These are phyloP conservation scores for Leucosporidium scottii DNA, from an alignment of 768 basidiomycete species.

Conservation along the genomic window DNA sequence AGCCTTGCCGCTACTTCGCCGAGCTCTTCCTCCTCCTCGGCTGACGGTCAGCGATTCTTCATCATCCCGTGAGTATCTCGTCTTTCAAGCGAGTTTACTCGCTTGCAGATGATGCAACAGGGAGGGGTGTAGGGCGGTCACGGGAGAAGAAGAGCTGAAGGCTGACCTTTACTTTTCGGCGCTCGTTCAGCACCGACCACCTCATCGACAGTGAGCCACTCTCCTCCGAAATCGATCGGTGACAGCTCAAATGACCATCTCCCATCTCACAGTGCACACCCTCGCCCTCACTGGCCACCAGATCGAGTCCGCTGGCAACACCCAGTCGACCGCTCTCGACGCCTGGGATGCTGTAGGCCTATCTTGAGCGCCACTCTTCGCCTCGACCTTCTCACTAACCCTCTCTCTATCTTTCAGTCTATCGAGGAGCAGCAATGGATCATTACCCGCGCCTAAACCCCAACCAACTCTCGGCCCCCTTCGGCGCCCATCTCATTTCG, in stretches of 20 bases:
- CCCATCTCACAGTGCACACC: neutral
- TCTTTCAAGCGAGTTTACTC: no score
- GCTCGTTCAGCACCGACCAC: constrained; percentile 9
- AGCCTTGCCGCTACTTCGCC: neutral
- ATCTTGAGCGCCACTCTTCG: no score
- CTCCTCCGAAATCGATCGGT: neutral
- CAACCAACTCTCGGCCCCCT: neutral
- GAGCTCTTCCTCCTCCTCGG: neutral
- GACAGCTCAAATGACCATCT: no score
- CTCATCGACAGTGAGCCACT: constrained; percentile 9
- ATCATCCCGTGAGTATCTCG: neutral
- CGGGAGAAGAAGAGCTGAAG: no score
- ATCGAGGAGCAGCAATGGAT: constrained; percentile 7
- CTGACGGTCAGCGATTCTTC: neutral
- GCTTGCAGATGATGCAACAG: no score
- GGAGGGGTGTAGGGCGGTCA: no score
- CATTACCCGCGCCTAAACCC: neutral
- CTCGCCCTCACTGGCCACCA: constrained; percentile 11
- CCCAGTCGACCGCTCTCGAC: constrained; percentile 11
- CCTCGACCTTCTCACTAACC: no score
- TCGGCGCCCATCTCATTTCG: neutral
- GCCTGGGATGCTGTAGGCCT: constrained; percentile 1
- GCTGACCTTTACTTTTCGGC: neutral
- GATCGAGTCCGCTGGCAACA: neutral
- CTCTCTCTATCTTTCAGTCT: neutral